A percentile compares a stretch with the other conserved stretches of the same genome.
These are phyloP conservation scores for Phoma sp. DNA, from an alignment of 2,329 filamentous ascomycete genomes.

Conservation along the genomic window DNA sequence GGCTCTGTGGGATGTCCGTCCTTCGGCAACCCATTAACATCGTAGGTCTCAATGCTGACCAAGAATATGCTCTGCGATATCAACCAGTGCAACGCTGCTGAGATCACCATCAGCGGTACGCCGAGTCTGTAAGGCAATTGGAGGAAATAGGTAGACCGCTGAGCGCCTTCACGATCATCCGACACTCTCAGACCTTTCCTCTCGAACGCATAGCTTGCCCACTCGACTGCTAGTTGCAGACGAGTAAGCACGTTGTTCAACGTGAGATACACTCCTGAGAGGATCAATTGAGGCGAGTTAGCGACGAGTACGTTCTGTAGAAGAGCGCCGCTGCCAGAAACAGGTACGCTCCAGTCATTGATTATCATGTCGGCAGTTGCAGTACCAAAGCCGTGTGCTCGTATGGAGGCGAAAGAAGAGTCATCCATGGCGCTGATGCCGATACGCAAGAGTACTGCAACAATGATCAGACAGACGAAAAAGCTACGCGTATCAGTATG, in stretches of 20 bases:
- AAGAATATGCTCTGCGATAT: conserved; percentile 55
- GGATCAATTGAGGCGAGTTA: not conserved
- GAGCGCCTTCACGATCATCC: no score
- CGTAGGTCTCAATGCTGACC: conserved; percentile 18
- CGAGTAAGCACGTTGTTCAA: not conserved
- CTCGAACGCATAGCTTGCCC: not conserved
- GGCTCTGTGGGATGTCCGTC: not conserved
- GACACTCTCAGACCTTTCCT: conserved; percentile 46
- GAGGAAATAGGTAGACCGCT: conserved; percentile 51
- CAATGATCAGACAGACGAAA: not conserved
- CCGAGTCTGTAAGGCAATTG: conserved; percentile 50
- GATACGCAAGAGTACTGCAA: not conserved
- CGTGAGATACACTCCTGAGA: not conserved
- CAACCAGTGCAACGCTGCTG: conserved; percentile 52
- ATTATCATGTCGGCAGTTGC: not conserved
- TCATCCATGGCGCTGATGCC: no score
- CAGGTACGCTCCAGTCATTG: not conserved
- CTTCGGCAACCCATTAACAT: not conserved
- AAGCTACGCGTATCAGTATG: not conserved
- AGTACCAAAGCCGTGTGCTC: not conserved
- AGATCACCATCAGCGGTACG: conserved; percentile 46
- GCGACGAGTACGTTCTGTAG: not conserved
- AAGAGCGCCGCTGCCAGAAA: not conserved
- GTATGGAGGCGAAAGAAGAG: no score
- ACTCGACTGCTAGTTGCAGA: not conserved